Percentiles rank a stretch among this genome's conserved stretches.
Conservation (phyloP, 2,329 filamentous ascomycete genomes). For the Pyrenophora graminea region DNA sequence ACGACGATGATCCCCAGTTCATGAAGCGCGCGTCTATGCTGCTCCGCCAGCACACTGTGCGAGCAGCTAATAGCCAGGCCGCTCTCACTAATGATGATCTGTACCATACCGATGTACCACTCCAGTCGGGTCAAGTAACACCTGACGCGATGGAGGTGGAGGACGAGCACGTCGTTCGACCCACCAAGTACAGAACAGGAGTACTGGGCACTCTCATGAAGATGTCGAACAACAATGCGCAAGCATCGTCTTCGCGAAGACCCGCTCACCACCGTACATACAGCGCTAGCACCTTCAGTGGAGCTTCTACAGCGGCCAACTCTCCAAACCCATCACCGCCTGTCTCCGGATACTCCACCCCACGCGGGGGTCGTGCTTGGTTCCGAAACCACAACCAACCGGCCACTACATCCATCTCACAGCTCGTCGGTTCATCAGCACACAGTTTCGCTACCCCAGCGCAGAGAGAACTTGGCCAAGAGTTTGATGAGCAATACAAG, state of each 20-base stretch:
- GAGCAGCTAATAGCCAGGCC: constrained; percentile 15
- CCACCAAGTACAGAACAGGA: constrained; percentile 71
- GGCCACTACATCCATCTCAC: constrained; percentile 49
- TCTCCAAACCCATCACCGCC: constrained; percentile 48
- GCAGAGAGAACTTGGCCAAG: constrained; percentile 48
- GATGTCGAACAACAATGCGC: constrained; percentile 23
- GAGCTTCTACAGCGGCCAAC: constrained; percentile 42
- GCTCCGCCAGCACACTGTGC: constrained; percentile 40
- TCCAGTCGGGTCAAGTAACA: constrained; percentile 54
- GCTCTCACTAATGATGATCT: constrained; percentile 33
- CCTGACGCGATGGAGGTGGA: constrained; percentile 57
- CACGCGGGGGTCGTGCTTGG: constrained; percentile 44
- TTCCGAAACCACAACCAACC: constrained; percentile 37
- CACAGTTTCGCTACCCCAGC: constrained; percentile 48
- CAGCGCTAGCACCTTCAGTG: constrained; percentile 37
- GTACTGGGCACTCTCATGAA: constrained; percentile 74
- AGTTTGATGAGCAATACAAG: constrained; percentile 49
- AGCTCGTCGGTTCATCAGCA: constrained; percentile 51
- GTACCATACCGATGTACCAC: constrained; percentile 35
- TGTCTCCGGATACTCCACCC: constrained; percentile 50
- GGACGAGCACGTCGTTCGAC: constrained; percentile 68
- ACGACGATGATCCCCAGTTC: constrained; percentile 39
- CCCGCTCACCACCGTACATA: constrained; percentile 29
- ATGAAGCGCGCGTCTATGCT: constrained; percentile 49
- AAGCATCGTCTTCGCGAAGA: neutral